Evolutionary conservation across 2,329 filamentous ascomycete genomes (phyloP), one percentile per base, ranked within the genome.

Genomic region (Colletotrichum chrysophilum): DNA sequence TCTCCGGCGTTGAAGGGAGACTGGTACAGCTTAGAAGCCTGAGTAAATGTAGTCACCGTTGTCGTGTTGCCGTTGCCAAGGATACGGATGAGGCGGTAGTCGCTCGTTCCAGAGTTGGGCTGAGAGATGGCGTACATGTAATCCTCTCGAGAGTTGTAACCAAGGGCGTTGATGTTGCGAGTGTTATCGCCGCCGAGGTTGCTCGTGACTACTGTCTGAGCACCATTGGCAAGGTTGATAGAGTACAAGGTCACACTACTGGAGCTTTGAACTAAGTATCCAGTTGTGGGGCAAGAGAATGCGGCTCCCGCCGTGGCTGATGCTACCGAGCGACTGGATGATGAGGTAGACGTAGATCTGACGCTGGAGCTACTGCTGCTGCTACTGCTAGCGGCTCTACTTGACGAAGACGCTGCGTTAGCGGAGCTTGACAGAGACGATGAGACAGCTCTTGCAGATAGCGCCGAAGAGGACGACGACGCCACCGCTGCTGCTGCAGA

Each of bases 61-160:
- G 66, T 69, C 3, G 73, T 61, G 1, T 68, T 61, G 28, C 79
- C 79, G 18, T 78, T 76, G 14, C 67, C 71, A 5, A 73, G 68
- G 64, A 81, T 81, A 16, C 80, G 80, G 48, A 81, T 67, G 10
- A 81, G 2, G 16, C 48, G 58, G 38, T 69, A 64, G 21, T 43
- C 52, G 12, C 38, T 32, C 21, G 13, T 24, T 13, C 48, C 73
- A 58, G 9, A 14, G 30, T 21, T 34, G 10, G 56, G 66, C 34
- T 66, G 62, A 14, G 66, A 61, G 1, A 77, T 48, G 12, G 62
- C 80, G 71, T 81, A 81, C 4, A 81, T 64, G 61, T 78, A 78
- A 24, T 80, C 79, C 12, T 81, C 80, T 7, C 71, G 65, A 5
- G 69, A 61, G 21, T 80, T 81, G 73, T 80, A 81, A 6, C 77